Percentiles rank a stretch among this genome's conserved stretches.
phyloP scores from a whole-genome alignment of 2,329 filamentous ascomycete genomes.

The Trichoderma simmonsii region DNA sequence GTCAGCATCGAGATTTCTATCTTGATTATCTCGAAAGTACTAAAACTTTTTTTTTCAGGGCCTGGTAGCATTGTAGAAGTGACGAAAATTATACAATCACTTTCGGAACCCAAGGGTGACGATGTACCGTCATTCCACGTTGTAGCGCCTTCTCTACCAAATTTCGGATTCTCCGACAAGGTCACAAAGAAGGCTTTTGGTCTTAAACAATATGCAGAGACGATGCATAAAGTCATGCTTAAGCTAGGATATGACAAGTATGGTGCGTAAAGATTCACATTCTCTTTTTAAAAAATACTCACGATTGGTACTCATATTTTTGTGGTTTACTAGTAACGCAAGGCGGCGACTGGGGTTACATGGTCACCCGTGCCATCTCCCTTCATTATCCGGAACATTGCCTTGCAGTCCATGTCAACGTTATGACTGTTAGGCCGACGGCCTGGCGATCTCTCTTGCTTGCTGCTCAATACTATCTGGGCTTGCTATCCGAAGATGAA shows the following conservation, averaged over 20 bases:
- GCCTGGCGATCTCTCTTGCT: conserved; percentile 49
- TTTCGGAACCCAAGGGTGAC: conserved; percentile 33
- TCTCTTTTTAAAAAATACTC: too few species aligned
- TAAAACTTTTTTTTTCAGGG: conserved; percentile 33
- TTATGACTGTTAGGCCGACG: conserved; percentile 37
- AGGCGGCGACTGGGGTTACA: conserved; percentile 70
- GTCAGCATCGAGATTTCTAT: conserved; percentile 8
- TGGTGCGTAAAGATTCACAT: conserved; percentile 22
- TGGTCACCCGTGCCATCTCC: conserved; percentile 61
- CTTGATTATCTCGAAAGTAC: background rate
- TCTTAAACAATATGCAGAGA: conserved; percentile 45
- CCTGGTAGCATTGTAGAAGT: conserved; percentile 69
- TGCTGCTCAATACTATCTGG: conserved; percentile 50
- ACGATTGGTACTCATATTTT: background rate
- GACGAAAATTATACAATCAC: conserved; percentile 54
- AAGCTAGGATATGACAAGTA: conserved; percentile 54
- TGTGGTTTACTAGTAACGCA: conserved; percentile 42
- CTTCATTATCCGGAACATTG: conserved; percentile 50
- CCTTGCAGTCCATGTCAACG: conserved; percentile 55
- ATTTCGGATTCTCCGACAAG: conserved; percentile 41
- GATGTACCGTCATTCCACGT: conserved; percentile 47
- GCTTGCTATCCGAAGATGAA: conserved; percentile 44
- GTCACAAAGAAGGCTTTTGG: conserved; percentile 32
- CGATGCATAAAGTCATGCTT: conserved; percentile 65
- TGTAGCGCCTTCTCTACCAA: conserved; percentile 57